These are phyloP conservation scores for Babesia bigemina DNA, from an alignment of 169 alveolate species.

Conservation along the genomic window DNA sequence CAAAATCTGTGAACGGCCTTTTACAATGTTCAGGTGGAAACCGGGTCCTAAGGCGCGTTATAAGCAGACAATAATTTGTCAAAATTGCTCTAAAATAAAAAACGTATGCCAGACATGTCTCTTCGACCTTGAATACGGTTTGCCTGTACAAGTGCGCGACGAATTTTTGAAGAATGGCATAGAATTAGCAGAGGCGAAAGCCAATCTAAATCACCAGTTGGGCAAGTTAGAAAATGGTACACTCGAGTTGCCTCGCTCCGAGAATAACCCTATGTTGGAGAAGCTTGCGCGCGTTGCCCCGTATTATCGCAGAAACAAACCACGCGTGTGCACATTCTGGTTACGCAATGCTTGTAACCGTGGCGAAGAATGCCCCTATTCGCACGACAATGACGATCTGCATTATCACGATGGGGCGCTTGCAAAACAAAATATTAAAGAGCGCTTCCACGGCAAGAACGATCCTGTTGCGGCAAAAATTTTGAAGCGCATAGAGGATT, in stretches of 20 bases:
- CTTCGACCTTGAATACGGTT: constrained; percentile 95
- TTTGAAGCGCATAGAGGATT: constrained; percentile 21
- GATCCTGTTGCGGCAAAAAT: constrained; percentile 76
- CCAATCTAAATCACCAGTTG: constrained; percentile 73
- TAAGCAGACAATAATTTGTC: constrained; percentile 95
- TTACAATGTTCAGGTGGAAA: constrained; percentile 97
- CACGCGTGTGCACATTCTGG: constrained; percentile 94
- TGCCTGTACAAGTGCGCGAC: constrained; percentile 91
- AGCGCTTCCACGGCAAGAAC: constrained; percentile 75
- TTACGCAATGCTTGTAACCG: constrained; percentile 90
- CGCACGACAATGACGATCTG: constrained; percentile 73
- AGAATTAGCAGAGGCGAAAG: constrained; percentile 77
- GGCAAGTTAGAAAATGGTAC: constrained; percentile 70
- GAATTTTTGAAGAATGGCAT: constrained; percentile 54
- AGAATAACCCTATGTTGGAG: constrained; percentile 55
- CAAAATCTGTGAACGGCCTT: constrained; percentile 95
- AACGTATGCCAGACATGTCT: constrained; percentile 98
- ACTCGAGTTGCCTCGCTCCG: constrained; percentile 33
- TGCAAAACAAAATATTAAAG: constrained; percentile 73
- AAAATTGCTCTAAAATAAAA: constrained; percentile 96
- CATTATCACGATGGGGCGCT: constrained; percentile 63
- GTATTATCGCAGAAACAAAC: constrained; percentile 89
- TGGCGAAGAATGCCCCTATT: constrained; percentile 93
- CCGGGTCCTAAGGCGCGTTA: constrained; percentile 94
- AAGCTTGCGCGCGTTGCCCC: constrained; percentile 84